These are phyloP conservation scores for Candida orba DNA, from an alignment of 805 yeast genomes.

Conservation along the genomic window DNA sequence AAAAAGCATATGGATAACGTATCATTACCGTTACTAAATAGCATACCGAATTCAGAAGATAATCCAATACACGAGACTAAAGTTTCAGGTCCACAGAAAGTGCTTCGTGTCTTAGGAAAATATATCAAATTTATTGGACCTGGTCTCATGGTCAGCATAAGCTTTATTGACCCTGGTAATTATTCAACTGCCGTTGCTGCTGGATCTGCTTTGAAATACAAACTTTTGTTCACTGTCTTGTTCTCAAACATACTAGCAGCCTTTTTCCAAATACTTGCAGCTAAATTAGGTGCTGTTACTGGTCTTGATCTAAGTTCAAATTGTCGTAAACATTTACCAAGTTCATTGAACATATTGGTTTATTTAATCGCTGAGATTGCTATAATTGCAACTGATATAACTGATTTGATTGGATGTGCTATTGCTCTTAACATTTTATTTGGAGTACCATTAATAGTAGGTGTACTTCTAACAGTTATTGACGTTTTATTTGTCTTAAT, in stretches of 20 bases:
- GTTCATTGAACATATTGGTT: conserved; percentile 48
- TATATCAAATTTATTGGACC: conserved; percentile 80
- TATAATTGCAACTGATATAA: conserved; percentile 91
- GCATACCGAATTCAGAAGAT: neutral
- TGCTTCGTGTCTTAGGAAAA: conserved; percentile 2
- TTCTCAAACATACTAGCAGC: conserved; percentile 83
- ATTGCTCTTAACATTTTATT: conserved; percentile 82
- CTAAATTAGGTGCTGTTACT: conserved; percentile 88
- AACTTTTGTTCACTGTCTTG: conserved; percentile 68
- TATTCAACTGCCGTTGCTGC: conserved; percentile 93
- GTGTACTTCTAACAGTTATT: conserved; percentile 76
- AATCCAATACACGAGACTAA: neutral
- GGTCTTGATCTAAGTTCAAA: conserved; percentile 87
- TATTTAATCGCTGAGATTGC: conserved; percentile 84
- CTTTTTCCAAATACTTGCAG: conserved; percentile 75
- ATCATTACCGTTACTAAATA: neutral
- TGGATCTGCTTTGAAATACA: conserved; percentile 80
- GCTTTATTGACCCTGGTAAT: conserved; percentile 97
- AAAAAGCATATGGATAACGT: neutral
- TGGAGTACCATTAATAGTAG: conserved; percentile 70
- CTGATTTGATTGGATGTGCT: conserved; percentile 98
- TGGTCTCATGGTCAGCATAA: conserved; percentile 89
- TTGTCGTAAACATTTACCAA: conserved; percentile 70
- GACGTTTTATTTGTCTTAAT: conserved; percentile 81
- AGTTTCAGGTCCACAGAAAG: conserved; percentile 8